phyloP scores from a whole-genome alignment of 108 stramenopile genomes.

The Mayamaea pseudoterrestris region DNA sequence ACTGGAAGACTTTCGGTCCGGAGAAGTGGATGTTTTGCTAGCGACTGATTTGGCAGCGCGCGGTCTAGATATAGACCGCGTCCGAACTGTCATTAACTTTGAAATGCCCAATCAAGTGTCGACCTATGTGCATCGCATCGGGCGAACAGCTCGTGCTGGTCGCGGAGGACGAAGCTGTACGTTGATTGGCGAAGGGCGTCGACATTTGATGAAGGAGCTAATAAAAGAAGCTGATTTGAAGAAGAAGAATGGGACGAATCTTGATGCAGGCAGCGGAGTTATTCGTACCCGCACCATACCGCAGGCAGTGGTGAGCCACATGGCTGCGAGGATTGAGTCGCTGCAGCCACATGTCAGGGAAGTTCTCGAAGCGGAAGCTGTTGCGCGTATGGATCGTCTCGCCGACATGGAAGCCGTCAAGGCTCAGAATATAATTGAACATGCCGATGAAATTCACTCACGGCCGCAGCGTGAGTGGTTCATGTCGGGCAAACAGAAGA shows the following conservation, averaged over 20 bases:
- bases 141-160: constrained; percentile 94
- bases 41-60: constrained; percentile 97
- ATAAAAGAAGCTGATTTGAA: constrained; percentile 79
- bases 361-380: constrained; percentile 72
- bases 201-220: constrained; percentile 82
- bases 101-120: constrained; percentile 92
- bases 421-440: constrained; percentile 75
- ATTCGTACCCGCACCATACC: constrained; percentile 81
- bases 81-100: constrained; percentile 92
- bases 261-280: constrained; percentile 20
- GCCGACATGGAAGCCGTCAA: constrained; percentile 79
- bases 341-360: constrained; percentile 65
- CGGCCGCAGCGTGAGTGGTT: constrained; percentile 81
- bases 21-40: constrained; percentile 85
- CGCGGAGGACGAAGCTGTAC: constrained; percentile 87
- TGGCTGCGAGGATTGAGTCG: constrained; percentile 74
- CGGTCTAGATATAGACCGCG: constrained; percentile 79
- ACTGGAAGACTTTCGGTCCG: constrained; percentile 80
- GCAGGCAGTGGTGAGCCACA: constrained; percentile 56
- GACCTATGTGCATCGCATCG: constrained; percentile 96
- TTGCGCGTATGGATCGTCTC: constrained; percentile 73
- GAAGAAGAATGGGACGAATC: constrained; percentile 2
- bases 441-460: constrained; percentile 54
- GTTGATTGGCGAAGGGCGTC: constrained; percentile 84
- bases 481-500: constrained; percentile 38